Base-by-base conservation (phyloP, 768 basidiomycete species). In the Royoungia palumana region DNA sequence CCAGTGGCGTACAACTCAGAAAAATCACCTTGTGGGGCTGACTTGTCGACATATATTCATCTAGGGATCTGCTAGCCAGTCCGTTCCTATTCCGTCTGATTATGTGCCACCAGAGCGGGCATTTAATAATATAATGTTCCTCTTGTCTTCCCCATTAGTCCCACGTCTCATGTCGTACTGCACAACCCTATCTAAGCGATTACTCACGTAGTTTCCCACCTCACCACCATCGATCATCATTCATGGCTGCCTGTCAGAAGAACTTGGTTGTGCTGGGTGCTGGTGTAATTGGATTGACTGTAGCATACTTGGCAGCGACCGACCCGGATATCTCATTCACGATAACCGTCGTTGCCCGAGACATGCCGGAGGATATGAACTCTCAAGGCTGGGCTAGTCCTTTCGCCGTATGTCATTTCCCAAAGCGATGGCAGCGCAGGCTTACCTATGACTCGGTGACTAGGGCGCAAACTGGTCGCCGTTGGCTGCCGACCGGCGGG, bases 401-500 rank as follows among this genome's bases (percentile, higher is more conserved):
- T n/a, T 78, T 77, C 63, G 76, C 78, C 49, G 75, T 76, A 48
- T 44, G 72, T 61, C 20, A 20, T 39, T 17, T 14, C 35, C 35
- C 25, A 6, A 24, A 6, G 14, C 35, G 17, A 45, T 34, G 14
- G 12, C 14, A 46, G 16, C n/a, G 19, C 22, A 39, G 10, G 2
- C 38, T 37, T 17, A 55, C 27, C 20, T 6, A 17, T 35, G 20
- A 8, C 4, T 44, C 34, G 17, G 52, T 19, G 24, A 3, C 5
- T 47, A 77, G 76, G 76, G 75, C 21, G 77, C 75, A 30, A 70
- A 72, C 50, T 78, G 77, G 76, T 67, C 70, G 8, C 74, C 76
- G 16, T 59, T 25, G 24, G 64, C 51, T 14, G 61, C 53, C 16
- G 70, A 75, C 37, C 64, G 57, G 40, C 66, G 68, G 25, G 57